These are phyloP conservation scores for Plasmodium malariae DNA, from an alignment of 169 alveolate species.

Conservation along the genomic window DNA sequence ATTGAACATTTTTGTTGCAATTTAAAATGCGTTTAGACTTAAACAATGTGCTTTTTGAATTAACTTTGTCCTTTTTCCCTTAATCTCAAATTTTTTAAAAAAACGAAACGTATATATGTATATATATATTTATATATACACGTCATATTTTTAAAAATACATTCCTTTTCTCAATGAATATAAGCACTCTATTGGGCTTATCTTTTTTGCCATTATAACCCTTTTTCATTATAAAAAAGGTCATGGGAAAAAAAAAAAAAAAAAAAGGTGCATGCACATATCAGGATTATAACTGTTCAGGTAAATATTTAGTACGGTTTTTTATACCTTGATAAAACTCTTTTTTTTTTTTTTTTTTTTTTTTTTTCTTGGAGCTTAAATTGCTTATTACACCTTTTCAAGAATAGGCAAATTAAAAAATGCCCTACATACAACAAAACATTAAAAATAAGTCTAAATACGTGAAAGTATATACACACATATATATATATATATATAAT, in stretches of 20 bases:
- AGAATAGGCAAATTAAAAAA: background rate
- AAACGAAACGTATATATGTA: background rate
- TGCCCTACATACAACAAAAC: no score
- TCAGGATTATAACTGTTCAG: background rate
- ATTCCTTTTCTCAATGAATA: background rate
- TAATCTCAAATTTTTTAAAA: background rate
- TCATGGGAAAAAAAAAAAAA: background rate
- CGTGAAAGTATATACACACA: no score
- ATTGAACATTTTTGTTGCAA: conserved; percentile 1
- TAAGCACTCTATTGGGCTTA: background rate
- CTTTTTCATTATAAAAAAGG: background rate
- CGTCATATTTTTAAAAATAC: background rate
- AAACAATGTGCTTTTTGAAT: background rate
- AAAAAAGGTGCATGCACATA: background rate
- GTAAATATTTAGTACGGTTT: background rate
- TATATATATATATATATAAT: no score
- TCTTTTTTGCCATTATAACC: background rate
- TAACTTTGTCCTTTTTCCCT: background rate
- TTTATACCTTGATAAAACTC: background rate
- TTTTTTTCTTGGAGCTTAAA: background rate
- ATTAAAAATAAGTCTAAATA: no score
- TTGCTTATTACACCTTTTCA: no score
- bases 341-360: no score
- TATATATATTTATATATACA: no score
- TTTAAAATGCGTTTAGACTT: background rate